A percentile compares a stretch with the other conserved stretches of the same genome.
Conservation (phyloP, 768 basidiomycete genomes). For the Lactarius quietus region DNA sequence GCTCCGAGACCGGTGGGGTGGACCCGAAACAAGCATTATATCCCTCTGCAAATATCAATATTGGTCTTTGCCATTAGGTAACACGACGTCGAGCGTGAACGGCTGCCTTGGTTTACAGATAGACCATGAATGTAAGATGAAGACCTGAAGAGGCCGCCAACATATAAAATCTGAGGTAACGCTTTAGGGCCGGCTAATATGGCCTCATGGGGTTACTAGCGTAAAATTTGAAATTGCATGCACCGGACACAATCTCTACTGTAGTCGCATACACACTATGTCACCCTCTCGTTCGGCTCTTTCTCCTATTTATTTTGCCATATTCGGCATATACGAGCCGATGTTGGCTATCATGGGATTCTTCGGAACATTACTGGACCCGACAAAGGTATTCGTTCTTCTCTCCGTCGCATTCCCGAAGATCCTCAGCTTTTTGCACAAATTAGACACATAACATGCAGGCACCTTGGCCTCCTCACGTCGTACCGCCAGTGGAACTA, state of each 20-base stretch:
- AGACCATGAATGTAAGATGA: conserved; percentile 53
- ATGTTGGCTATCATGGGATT: conserved; percentile 61
- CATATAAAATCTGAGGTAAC: neutral
- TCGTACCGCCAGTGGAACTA: conserved; percentile 46
- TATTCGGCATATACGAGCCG: conserved; percentile 75
- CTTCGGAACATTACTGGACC: conserved; percentile 62
- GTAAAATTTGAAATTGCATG: neutral
- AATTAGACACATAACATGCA: conserved; percentile 66
- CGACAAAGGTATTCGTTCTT: conserved; percentile 48
- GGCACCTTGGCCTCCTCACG: conserved; percentile 62
- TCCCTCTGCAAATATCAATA: conserved; percentile 50
- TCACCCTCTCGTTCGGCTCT: conserved; percentile 52
- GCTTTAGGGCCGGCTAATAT: conserved; percentile 30
- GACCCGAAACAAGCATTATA: conserved; percentile 59
- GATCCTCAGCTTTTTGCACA: conserved; percentile 11
- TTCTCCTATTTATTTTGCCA: conserved; percentile 66
- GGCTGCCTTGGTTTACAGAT: conserved; percentile 67
- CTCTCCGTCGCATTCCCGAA: conserved; percentile 4
- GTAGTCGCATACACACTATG: conserved; percentile 38
- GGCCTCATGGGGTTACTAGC: neutral
- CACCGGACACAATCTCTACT: no score
- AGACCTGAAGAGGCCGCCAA: conserved; percentile 26
- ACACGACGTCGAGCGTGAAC: conserved; percentile 42
- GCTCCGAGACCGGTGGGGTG: conserved; percentile 33
- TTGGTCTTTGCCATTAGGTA: conserved; percentile 82